Evolutionary conservation across 306 rosid genomes (phyloP), one percentile per base, ranked within the genome.

Genomic region (Myrica gale): DNA sequence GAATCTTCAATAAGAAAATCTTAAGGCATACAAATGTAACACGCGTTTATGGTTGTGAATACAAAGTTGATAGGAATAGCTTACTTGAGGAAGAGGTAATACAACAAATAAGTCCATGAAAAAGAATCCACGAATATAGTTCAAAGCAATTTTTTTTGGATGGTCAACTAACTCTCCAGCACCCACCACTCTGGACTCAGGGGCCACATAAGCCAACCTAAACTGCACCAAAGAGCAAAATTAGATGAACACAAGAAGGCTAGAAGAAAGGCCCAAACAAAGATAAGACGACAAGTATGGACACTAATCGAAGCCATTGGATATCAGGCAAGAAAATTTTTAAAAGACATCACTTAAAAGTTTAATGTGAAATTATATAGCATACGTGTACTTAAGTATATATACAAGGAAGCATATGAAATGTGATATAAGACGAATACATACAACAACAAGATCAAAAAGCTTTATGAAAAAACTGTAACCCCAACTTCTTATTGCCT

Each of bases 191-290:
- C 75, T 81, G 0, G 98, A 79, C 74, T 93, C 98, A 3, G 92
- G 97, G 80, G 93, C 90, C 75, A 93, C 96, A 81, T 84, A 93
- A 60, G 98, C 98, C 87, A 93, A 81, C 86, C 89, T 88, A 82
- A 89, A 93, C 98, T 93, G 93, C 76, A 79, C 78, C 75, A 32
- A 62, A 75, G 42, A 8, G 76, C 70, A 52, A 82, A 71, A 46
- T 41, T 43, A n/a, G 10, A 45, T 61, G 46, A 42, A 63, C 68
- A 56, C 61, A 11, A 63, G 55, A 57, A 48, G 72, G 61, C 39
- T 54, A 55, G 76, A 10, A 50, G 6, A 84, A 75, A 62, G 50
- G 41, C 9, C 45, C 52, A 82, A 73, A 52, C 71, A 23, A 48
- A 41, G 51, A 67, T 57, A 52, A 39, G 19, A 60, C 54, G 11